These are phyloP conservation scores for Pulveroboletus ravenelii DNA, from an alignment of 768 basidiomycete genomes.

Conservation along the genomic window DNA sequence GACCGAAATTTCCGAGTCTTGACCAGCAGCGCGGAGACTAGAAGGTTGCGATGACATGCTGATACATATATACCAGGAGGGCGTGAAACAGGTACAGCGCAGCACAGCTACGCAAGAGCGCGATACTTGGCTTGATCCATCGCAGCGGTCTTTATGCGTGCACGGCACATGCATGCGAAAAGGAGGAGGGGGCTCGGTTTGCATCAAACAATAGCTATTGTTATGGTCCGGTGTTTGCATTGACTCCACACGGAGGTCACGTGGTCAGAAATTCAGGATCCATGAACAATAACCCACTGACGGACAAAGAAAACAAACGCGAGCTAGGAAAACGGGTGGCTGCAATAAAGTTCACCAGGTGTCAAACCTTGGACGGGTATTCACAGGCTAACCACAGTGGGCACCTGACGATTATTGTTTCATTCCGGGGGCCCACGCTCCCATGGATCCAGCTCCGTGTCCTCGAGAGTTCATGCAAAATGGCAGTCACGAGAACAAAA, in stretches of 20 bases:
- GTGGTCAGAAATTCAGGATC: conserved; percentile 11
- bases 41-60: conserved; percentile 20
- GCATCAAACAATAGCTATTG: conserved; percentile 29
- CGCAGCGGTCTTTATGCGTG: conserved; percentile 19
- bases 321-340: conserved; percentile 1
- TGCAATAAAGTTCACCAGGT: conserved; percentile 11
- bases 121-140: neutral
- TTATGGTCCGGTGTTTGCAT: conserved; percentile 5
- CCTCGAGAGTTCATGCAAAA: neutral
- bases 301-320: neutral
- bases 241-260: conserved; percentile 12
- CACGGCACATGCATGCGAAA: conserved; percentile 1
- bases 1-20: conserved; percentile 15
- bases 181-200: conserved; percentile 8
- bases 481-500: conserved; percentile 1
- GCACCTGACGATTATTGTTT: conserved; percentile 11
- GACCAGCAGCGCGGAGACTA: conserved; percentile 27
- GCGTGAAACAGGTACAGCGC: conserved; percentile 17
- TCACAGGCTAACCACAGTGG: conserved; percentile 7
- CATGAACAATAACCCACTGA: conserved; percentile 24
- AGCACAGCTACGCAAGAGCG: conserved; percentile 27
- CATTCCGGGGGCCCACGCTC: neutral
- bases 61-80: conserved; percentile 8
- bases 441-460: neutral
- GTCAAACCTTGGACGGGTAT: neutral